phyloP scores from a whole-genome alignment of 2,329 filamentous ascomycete species.

The Aspergillus cejpii region DNA sequence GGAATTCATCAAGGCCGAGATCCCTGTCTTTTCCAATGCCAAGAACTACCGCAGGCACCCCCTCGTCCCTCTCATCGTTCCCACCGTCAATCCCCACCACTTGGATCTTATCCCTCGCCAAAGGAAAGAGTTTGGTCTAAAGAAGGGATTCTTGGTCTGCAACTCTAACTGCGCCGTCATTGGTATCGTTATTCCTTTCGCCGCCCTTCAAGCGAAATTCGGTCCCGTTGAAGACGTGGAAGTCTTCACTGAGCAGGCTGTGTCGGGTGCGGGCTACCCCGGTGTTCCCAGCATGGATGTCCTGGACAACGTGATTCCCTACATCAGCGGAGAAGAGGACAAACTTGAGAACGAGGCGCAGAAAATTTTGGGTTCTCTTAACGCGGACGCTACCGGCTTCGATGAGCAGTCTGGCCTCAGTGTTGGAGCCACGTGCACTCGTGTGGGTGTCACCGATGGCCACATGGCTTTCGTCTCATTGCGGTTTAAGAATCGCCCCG shows the following conservation, averaged over 20 bases:
- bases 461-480: conserved; percentile 93
- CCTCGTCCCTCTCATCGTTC: conserved; percentile 85
- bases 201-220: conserved; percentile 78
- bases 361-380: conserved; percentile 81
- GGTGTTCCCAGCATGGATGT: conserved; percentile 84
- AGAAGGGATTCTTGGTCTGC: conserved; percentile 89
- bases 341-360: conserved; percentile 92
- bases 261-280: conserved; percentile 72
- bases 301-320: conserved; percentile 91
- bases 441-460: conserved; percentile 90
- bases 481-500: conserved; percentile 66
- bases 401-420: conserved; percentile 65
- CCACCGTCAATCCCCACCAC: conserved; percentile 86
- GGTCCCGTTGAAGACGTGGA: conserved; percentile 69
- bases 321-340: conserved; percentile 88
- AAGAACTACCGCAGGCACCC: conserved; percentile 94
- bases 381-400: conserved; percentile 65
- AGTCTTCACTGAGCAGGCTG: conserved; percentile 90
- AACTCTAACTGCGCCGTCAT: conserved; percentile 99
- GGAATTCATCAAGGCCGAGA: conserved; percentile 80
- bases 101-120: conserved; percentile 86
- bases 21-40: conserved; percentile 93
- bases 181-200: conserved; percentile 89
- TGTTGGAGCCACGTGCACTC: conserved; percentile 83
- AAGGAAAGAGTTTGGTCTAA: conserved; percentile 61